phyloP scores from a whole-genome alignment of 1,139 yeast species.

The Sugiyamaella xylanicola region DNA sequence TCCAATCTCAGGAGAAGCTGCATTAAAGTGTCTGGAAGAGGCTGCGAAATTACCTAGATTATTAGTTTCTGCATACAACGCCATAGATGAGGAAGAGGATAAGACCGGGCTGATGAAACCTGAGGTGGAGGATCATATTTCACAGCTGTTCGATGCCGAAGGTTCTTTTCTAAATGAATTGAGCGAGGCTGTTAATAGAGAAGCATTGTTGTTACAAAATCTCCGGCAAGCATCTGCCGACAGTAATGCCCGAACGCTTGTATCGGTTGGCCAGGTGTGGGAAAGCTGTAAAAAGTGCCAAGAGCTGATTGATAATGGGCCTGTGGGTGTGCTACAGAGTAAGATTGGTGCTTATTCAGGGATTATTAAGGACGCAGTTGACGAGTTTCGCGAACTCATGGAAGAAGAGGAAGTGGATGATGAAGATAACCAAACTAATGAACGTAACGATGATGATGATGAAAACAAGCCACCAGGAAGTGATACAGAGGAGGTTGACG shows the following conservation, averaged over 20 bases:
- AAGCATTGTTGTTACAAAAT: conserved; percentile 19
- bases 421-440: neutral
- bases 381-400: conserved; percentile 17
- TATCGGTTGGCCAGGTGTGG: conserved; percentile 21
- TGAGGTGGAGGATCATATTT: conserved; percentile 6
- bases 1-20: conserved; percentile 54
- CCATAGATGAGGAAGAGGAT: conserved; percentile 11
- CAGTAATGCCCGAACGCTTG: conserved; percentile 18
- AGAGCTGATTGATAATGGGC: conserved; percentile 13
- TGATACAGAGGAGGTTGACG: conserved; percentile 5
- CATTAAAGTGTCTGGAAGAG: conserved; percentile 55
- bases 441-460: neutral
- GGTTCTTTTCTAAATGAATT: conserved; percentile 22
- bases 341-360: conserved; percentile 11
- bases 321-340: conserved; percentile 13
- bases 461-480: neutral
- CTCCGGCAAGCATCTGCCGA: conserved; percentile 13
- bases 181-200: conserved; percentile 13
- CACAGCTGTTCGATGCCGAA: conserved; percentile 7
- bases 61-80: conserved; percentile 9
- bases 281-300: conserved; percentile 14
- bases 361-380: conserved; percentile 16
- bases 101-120: conserved; percentile 13
- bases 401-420: conserved; percentile 16
- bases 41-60: conserved; percentile 32